These are phyloP conservation scores for Aegilops sharonensis DNA, from an alignment of 176 grass and related monocot genomes.

Conservation along the genomic window DNA sequence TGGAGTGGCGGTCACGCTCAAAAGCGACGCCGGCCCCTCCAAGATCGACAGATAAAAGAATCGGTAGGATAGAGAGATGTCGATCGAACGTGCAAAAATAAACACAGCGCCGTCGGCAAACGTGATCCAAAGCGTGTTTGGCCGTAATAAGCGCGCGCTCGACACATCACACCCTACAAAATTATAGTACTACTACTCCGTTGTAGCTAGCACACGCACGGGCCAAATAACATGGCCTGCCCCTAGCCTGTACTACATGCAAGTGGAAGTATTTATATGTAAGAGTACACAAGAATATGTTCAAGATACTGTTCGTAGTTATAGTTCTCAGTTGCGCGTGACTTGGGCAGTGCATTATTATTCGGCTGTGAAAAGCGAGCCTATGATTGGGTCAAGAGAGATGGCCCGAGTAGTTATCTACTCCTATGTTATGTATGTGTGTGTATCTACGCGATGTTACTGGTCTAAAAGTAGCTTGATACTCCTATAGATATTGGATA, in stretches of 20 bases:
- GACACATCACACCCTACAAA: slow-evolving; percentile 31
- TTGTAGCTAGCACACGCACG: background rate
- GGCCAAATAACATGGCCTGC: background rate
- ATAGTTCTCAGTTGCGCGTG: background rate
- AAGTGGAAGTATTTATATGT: background rate
- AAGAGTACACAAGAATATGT: background rate
- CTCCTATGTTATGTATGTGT: background rate
- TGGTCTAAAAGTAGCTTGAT: slow-evolving; percentile 12
- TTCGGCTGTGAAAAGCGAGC: background rate
- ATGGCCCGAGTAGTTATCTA: background rate
- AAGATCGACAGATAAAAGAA: slow-evolving; percentile 17
- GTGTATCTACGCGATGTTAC: background rate
- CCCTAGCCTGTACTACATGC: background rate
- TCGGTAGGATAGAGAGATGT: background rate
- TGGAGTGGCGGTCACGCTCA: slow-evolving; percentile 36
- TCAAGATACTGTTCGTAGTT: background rate
- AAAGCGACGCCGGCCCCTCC: slow-evolving; percentile 23
- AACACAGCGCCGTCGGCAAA: slow-evolving; percentile 29
- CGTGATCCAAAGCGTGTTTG: slow-evolving; percentile 37
- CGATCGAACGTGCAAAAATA: slow-evolving; percentile 13
- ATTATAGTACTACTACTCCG: background rate
- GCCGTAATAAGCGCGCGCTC: slow-evolving; percentile 18
- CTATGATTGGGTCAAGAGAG: background rate
- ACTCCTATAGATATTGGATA: background rate
- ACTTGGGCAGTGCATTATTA: background rate